Base-by-base conservation (phyloP, 768 basidiomycete genomes). In the Boletus rubescentipes region DNA sequence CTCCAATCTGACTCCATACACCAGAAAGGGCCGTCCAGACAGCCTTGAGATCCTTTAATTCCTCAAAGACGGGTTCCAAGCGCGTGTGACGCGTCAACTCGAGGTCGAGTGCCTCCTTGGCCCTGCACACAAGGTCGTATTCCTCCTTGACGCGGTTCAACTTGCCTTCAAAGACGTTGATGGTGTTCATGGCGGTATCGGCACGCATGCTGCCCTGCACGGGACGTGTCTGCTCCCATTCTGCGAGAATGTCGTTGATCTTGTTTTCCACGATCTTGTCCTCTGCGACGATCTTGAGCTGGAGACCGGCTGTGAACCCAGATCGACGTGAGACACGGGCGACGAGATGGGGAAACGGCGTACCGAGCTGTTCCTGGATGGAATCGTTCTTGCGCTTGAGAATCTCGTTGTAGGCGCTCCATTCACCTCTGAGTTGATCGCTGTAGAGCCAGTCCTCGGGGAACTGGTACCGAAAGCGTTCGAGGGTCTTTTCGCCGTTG, bases 1-100 rank as follows among this genome's bases (percentile, higher is more conserved):
- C 96, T 45, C 81, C 78, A 48, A 99, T 87, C 69, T 96, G 93
- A 60, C 80, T 87, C 95, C 96, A 98, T 46, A 98, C 90, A 2
- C 97, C 97, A 0, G 94, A 97, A 36, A 99, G 81, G 14, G 97
- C 97, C 0, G 93, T 98, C 97, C 97, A 99, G 29, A 99, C 97
- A 2, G 93, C 93, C 73, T 98, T 98, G 59, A 99, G 81, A 69
- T 98, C 97, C 52, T 89, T 86, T 44, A 99, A 71, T 70, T 99
- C 97, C 68, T 98, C 97, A 53, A 93, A 88, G 6, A 98, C 86
- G 18, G 97, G 96, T 49, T 93, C 89, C 36, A 99, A 78, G 47
- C 95, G 90, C 49, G 91, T 92, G 70, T 92, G 91, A 45, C 90
- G 86, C 62, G 83, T 86, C 64, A 93, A 79, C 64, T 97, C 97